phyloP scores from a whole-genome alignment of 805 yeast species.

The Starmerella lactis-condensi region DNA sequence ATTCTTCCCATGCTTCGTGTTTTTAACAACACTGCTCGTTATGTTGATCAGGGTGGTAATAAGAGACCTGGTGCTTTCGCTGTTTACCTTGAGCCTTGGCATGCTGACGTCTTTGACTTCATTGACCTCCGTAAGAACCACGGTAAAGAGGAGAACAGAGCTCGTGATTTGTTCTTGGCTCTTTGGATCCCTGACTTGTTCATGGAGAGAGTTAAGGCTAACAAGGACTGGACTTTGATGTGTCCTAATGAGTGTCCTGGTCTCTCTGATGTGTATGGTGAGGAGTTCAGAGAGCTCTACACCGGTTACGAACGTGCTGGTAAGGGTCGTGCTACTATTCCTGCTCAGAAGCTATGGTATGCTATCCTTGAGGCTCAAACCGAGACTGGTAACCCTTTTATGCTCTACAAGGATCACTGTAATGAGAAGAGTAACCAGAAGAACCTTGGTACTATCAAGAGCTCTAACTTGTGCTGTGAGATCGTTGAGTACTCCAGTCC shows the following conservation, averaged over 20 bases:
- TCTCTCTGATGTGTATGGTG: constrained; percentile 63
- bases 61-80: constrained; percentile 97
- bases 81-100: constrained; percentile 92
- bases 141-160: constrained; percentile 85
- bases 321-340: constrained; percentile 42
- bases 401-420: constrained; percentile 85
- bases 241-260: constrained; percentile 85
- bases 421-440: constrained; percentile 75
- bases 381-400: constrained; percentile 91
- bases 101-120: constrained; percentile 72
- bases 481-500: constrained; percentile 79
- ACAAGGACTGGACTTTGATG: constrained; percentile 73
- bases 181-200: constrained; percentile 90
- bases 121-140: constrained; percentile 78
- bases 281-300: constrained; percentile 57
- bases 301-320: constrained; percentile 54
- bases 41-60: constrained; percentile 97
- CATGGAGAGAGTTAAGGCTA: constrained; percentile 70
- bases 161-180: constrained; percentile 83
- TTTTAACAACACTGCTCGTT: constrained; percentile 86
- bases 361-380: constrained; percentile 81
- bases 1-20: constrained; percentile 92
- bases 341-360: constrained; percentile 83
- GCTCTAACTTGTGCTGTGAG: constrained; percentile 88
- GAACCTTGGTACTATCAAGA: constrained; percentile 80